Evolutionary conservation across 2,329 filamentous ascomycete genomes (phyloP).

Genomic region (Fusarium nematophilum): DNA sequence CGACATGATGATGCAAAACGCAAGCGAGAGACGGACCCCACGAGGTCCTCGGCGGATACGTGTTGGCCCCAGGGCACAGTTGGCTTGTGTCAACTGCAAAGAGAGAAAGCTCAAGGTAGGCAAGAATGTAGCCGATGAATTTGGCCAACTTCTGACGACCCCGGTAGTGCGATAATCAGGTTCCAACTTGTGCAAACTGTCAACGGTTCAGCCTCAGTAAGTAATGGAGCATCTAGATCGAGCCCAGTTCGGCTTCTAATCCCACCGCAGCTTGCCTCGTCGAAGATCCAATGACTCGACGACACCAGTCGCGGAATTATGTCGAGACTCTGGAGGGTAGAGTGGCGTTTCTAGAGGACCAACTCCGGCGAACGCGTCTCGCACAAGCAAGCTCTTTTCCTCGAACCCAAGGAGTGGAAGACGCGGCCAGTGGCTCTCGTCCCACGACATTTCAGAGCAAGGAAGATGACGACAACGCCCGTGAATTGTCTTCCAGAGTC

Average conservation of each 20-base stretch:
- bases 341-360: slow-evolving; percentile 38
- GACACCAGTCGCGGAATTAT: slow-evolving; percentile 46
- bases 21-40: too few species aligned
- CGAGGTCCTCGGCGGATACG: too few species aligned
- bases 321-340: slow-evolving; percentile 44
- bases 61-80: not conserved
- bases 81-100: slow-evolving; percentile 16
- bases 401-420: too few species aligned
- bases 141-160: not conserved
- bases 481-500: slow-evolving; percentile 28
- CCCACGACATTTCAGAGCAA: not conserved
- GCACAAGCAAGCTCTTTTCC: not conserved
- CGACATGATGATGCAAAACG: too few species aligned
- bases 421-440: not conserved
- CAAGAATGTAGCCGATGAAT: not conserved
- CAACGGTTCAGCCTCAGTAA: not conserved
- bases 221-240: not conserved
- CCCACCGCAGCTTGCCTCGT: slow-evolving; percentile 31
- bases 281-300: slow-evolving; percentile 44
- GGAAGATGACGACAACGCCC: not conserved
- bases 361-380: not conserved
- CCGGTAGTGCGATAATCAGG: slow-evolving; percentile 14
- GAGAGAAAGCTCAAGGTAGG: slow-evolving; percentile 16
- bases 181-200: slow-evolving; percentile 13
- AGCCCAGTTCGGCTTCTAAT: not conserved